Evolutionary conservation across 306 rosid genomes (phyloP), one percentile per base, ranked within the genome.

Genomic region (Pyrus bretschneideri): DNA sequence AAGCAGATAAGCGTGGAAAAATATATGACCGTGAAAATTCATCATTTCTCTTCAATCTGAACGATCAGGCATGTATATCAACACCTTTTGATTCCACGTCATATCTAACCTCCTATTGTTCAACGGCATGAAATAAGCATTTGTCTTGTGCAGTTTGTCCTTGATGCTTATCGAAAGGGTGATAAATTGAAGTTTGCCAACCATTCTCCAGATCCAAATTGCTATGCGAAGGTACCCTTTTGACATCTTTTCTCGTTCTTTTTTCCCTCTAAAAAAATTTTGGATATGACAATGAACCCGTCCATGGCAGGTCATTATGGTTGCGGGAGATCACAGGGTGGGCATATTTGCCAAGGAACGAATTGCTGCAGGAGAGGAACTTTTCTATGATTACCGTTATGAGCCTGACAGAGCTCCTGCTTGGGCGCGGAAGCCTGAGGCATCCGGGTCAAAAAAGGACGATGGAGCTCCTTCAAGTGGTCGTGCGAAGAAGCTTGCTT

Each of bases 1-100:
- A 96, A 85, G 99, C 99, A 38, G 99, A 96, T 65, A 96, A 96
- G 84, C 98, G 99, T 45, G 99, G 99, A 67, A 96, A 96, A 88
- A 96, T 96, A 85, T 96, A 96, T 66, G 98, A 96, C 82, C 98
- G 98, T 65, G 99, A 96, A 84, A 96, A 96, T 79, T 96, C 99
- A 40, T 96, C 99, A 38, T 96, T 96, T 87, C 98, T 96, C 60
- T 96, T 96, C 82, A 96, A 96, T 89, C 85, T 96, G 85, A 96
- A 96, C 83, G 98, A 92, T 81, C 99, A 96, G 96, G 99, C 86
- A 92, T 79, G 91, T 75, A 77, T 31, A 31, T 38, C 79, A 45
- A 59, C 35, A 31, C 23, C 64, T 31, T 57, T 27, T 13, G 9
- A 45, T 44, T 46, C 11, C 21, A 33, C 11, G 35, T 55, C 38